Evolutionary conservation across 176 grass and related monocot genomes (phyloP), one percentile per base, ranked within the genome.

Genomic region (Juncus effusus): DNA sequence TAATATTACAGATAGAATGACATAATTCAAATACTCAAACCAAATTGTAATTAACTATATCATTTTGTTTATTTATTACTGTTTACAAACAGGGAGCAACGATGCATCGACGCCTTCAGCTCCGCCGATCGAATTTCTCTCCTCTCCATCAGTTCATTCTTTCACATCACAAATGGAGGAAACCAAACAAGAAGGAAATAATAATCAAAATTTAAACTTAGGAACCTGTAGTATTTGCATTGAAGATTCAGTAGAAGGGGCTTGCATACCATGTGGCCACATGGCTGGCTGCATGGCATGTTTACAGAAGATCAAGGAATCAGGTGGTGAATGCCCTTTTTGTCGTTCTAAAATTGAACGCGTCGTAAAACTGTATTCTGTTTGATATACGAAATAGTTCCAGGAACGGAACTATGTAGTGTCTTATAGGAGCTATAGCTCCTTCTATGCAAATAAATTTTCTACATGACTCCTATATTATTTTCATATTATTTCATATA

Each of bases 231-330:
- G 58, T 35, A 75, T 75, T 45, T 75, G 72, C 11, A 63, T 75
- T 9, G 72, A 75, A 54, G 15, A 50, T 4, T 36, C 60, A 38
- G 72, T 75, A n/a, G 72, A 75, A 9, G 72, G 59, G 16, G 72
- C 72, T 3, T 75, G 72, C 42, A 63, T 75, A 54, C 72, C 72
- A 28, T 75, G 72, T 3, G 72, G 72, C 52, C 72, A 75, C 36
- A 75, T 75, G 72, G 50, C 49, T 3, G 72, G 72, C 36, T 75
- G 72, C 51, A 75, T 75, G 72, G 40, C 16, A 39, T 75, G 72
- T 28, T 75, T 75, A 63, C 19, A 75, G 45, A 63, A 75, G 72
- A 64, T 75, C 45, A 75, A 75, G 41, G 35, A 38, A 3, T 39
- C 35, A 0, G 51, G 61, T 1, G 58, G 72, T 2, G 72, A 63